These are phyloP conservation scores for Ilyonectria robusta DNA, from an alignment of 2,329 filamentous ascomycete species.

Conservation along the genomic window DNA sequence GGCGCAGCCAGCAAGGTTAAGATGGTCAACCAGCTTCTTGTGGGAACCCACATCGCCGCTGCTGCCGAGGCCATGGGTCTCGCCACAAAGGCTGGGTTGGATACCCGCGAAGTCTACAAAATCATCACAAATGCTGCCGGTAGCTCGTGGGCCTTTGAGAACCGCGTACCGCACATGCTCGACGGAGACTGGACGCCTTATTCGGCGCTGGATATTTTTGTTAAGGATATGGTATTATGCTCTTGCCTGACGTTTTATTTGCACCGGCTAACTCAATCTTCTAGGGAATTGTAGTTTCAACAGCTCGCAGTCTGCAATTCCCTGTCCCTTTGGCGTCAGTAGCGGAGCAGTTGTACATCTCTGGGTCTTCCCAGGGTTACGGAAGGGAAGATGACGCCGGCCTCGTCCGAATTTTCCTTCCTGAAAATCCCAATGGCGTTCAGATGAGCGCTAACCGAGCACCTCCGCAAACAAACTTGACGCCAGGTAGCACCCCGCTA, in stretches of 20 bases:
- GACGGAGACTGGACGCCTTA: constrained; percentile 57
- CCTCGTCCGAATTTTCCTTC: constrained; percentile 47
- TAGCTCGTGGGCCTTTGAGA: constrained; percentile 69
- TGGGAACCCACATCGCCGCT: constrained; percentile 65
- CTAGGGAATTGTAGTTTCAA: constrained; percentile 46
- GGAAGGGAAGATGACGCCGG: constrained; percentile 48
- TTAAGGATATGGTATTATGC: constrained; percentile 52
- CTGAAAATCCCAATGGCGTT: constrained; percentile 29
- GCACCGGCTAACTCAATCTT: neutral
- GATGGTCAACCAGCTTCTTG: constrained; percentile 67
- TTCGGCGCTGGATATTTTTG: constrained; percentile 54
- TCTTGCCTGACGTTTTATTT: neutral
- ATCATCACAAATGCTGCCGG: constrained; percentile 49
- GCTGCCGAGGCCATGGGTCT: constrained; percentile 54
- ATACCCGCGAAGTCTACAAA: constrained; percentile 44
- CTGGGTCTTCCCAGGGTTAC: constrained; percentile 45
- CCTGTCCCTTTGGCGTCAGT: constrained; percentile 54
- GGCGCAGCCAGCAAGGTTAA: constrained; percentile 68
- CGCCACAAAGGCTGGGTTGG: constrained; percentile 54
- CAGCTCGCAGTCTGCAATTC: constrained; percentile 49
- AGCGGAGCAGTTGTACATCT: constrained; percentile 52
- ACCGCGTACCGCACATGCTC: constrained; percentile 67
- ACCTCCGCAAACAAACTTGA: constrained; percentile 24
- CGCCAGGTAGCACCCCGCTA: constrained; percentile 38
- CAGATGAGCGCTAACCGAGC: constrained; percentile 32